Evolutionary conservation across 1,284 basidiomycete genomes (phyloP), one percentile per base, ranked within the genome.

Genomic region (Papiliotrema terrestris): DNA sequence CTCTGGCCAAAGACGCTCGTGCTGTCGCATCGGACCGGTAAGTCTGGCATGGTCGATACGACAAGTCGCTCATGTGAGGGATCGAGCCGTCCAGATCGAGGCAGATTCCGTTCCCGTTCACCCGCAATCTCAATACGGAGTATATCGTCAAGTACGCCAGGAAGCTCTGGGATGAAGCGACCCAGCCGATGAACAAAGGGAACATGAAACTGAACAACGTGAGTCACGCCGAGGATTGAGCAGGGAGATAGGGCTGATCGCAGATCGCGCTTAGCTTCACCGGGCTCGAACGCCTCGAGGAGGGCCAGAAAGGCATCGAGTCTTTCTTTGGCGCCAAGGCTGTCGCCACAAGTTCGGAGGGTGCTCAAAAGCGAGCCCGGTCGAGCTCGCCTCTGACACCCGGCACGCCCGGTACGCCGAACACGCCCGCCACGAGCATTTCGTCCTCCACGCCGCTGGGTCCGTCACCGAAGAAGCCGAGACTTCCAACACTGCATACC

Each of bases 1-100:
- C 72, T 97, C 19, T 98, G 94, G 93, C 95, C 95, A 0, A 97
- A 91, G 75, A 89, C 89, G 0, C 79, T 98, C 38, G 90, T 89
- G 9, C 78, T 98, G 20, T 83, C 86, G 59, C 82, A 84, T 29
- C 80, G 88, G 26, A 84, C 86, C 81, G 83, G 88, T 85, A 57
- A 61, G 71, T 52, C 35, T 14, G 15, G 25, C 20, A 48, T 25
- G 42, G 9, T 22, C 43, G 49, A 58, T 61, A 56, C 43, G 44
- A 59, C n/a, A 35, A 56, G 14, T 57, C 20, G n/a, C 45, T 26
- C 19, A 37, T 13, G 19, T 46, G 54, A 89, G 89, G 82, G n/a
- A 85, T 85, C 51, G 83, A 87, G 37, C 64, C 81, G 0, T 80
- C 81, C 15, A 81, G 83, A 48, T 91, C 89, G 3, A 87, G 88